Evolutionary conservation across 768 basidiomycete genomes (phyloP).

Genomic region (Amanita polypyramis): DNA sequence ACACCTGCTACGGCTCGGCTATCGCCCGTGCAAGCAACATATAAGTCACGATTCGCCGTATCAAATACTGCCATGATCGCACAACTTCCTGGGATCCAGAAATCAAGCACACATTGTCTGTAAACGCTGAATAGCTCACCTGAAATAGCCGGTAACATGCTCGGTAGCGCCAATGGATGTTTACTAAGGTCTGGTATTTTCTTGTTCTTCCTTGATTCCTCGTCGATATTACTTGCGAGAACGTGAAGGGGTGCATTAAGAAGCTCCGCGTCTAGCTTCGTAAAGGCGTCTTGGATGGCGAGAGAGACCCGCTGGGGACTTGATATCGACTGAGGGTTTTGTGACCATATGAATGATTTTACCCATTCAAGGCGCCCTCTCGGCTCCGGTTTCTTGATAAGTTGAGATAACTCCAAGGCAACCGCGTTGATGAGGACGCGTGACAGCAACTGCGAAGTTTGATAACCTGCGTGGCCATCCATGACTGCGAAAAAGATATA

Average conservation of each 20-base stretch:
- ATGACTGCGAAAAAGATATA: constrained; percentile 81
- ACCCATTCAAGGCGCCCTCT: constrained; percentile 25
- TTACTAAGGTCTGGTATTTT: constrained; percentile 54
- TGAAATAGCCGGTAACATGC: constrained; percentile 79
- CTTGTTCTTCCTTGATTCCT: constrained; percentile 38
- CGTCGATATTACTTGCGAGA: constrained; percentile 46
- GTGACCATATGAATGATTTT: constrained; percentile 28
- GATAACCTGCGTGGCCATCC: constrained; percentile 82
- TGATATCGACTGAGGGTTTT: constrained; percentile 19
- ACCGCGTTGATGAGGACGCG: constrained; percentile 80
- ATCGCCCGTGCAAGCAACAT: constrained; percentile 89
- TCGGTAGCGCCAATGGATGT: constrained; percentile 57
- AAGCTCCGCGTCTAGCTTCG: constrained; percentile 78
- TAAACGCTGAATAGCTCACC: constrained; percentile 28
- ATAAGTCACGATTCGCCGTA: constrained; percentile 69
- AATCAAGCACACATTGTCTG: constrained; percentile 11
- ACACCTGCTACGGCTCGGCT: constrained; percentile 93
- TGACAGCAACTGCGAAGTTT: constrained; percentile 79
- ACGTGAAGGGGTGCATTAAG: constrained; percentile 67
- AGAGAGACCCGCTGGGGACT: constrained; percentile 46
- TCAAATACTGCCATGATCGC: constrained; percentile 86
- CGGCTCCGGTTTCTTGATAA: constrained; percentile 27
- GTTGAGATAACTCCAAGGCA: constrained; percentile 56
- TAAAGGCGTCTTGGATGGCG: constrained; percentile 72
- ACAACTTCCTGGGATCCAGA: constrained; percentile 58